phyloP scores from a whole-genome alignment of 805 yeast species.

The Kuraishia capsulata region DNA sequence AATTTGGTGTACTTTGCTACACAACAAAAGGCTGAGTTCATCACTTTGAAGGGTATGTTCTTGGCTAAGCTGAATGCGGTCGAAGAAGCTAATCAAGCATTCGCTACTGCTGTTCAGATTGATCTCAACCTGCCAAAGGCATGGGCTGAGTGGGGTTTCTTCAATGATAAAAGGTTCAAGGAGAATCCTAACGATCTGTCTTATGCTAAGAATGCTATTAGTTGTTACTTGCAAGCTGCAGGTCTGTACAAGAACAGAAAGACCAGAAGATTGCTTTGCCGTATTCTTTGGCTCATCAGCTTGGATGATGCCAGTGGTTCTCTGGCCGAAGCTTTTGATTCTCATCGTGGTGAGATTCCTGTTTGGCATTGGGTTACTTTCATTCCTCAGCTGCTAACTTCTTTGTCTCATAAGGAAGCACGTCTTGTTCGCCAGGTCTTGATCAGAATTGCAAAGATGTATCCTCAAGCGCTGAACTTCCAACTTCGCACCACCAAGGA shows the following conservation, averaged over 20 bases:
- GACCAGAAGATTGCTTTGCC: slow-evolving; percentile 76
- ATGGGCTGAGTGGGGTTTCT: slow-evolving; percentile 99
- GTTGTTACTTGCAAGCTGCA: slow-evolving; percentile 96
- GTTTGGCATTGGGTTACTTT: slow-evolving; percentile 99
- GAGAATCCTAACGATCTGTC: slow-evolving; percentile 75
- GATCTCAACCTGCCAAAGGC: slow-evolving; percentile 93
- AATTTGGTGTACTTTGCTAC: slow-evolving; percentile 93
- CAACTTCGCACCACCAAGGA: slow-evolving; percentile 92
- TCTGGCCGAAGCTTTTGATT: slow-evolving; percentile 79
- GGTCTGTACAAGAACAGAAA: slow-evolving; percentile 91
- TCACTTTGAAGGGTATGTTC: slow-evolving; percentile 97
- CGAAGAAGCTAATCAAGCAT: slow-evolving; percentile 96
- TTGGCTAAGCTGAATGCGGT: slow-evolving; percentile 81
- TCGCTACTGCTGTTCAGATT: slow-evolving; percentile 95
- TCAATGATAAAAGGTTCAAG: slow-evolving; percentile 80
- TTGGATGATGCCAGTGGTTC: slow-evolving; percentile 81
- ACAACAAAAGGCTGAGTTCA: slow-evolving; percentile 96
- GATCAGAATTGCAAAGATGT: slow-evolving; percentile 88
- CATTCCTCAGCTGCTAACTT: slow-evolving; percentile 86
- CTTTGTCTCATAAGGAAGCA: slow-evolving; percentile 88
- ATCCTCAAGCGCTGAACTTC: slow-evolving; percentile 96
- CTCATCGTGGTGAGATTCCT: slow-evolving; percentile 92
- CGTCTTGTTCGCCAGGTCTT: slow-evolving; percentile 78
- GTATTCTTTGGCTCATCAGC: slow-evolving; percentile 89
- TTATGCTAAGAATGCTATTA: slow-evolving; percentile 87